These are phyloP conservation scores for Xylariales sp. DNA, from an alignment of 2,329 filamentous ascomycete genomes.

Conservation along the genomic window DNA sequence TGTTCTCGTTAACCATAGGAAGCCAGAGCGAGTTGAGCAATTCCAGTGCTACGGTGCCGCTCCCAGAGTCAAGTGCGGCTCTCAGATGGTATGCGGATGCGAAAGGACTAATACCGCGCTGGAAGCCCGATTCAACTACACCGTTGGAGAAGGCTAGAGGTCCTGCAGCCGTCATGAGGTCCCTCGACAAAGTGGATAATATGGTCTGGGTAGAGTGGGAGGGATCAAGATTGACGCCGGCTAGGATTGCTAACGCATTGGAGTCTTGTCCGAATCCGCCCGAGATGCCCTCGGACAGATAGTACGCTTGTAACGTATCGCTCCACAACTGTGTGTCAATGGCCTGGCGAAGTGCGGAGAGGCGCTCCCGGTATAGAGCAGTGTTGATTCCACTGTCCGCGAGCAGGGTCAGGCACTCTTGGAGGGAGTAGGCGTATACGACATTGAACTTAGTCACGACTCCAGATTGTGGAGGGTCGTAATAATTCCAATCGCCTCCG, in stretches of 20 bases:
- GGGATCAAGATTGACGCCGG: slow-evolving; percentile 28
- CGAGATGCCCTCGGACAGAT: slow-evolving; percentile 40
- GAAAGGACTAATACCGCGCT: too few relatives aligned
- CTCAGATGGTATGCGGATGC: too few relatives aligned
- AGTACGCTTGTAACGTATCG: slow-evolving; percentile 44
- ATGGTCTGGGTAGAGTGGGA: background rate
- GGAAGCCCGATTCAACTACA: too few relatives aligned
- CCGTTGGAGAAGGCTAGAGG: too few relatives aligned
- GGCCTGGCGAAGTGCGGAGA: slow-evolving; percentile 43
- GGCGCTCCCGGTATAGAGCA: slow-evolving; percentile 41
- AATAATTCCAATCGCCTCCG: slow-evolving; percentile 53
- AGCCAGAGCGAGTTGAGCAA: too few relatives aligned
- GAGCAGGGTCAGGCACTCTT: slow-evolving; percentile 44
- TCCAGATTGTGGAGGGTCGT: slow-evolving; percentile 48
- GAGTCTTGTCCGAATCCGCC: slow-evolving; percentile 48
- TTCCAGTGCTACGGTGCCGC: too few relatives aligned
- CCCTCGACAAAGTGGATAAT: too few relatives aligned
- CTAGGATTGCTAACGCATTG: slow-evolving; percentile 50
- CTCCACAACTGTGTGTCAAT: slow-evolving; percentile 47
- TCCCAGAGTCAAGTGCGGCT: too few relatives aligned
- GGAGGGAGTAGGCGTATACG: slow-evolving; percentile 49
- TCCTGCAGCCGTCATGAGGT: too few relatives aligned
- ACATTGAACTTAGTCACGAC: slow-evolving; percentile 50
- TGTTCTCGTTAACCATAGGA: too few relatives aligned
- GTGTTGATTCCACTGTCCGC: slow-evolving; percentile 40